Percentiles rank a stretch among this genome's conserved stretches.
Evolutionary conservation across 345 rosid genomes (phyloP).

Genomic region (Balakata baccata): DNA sequence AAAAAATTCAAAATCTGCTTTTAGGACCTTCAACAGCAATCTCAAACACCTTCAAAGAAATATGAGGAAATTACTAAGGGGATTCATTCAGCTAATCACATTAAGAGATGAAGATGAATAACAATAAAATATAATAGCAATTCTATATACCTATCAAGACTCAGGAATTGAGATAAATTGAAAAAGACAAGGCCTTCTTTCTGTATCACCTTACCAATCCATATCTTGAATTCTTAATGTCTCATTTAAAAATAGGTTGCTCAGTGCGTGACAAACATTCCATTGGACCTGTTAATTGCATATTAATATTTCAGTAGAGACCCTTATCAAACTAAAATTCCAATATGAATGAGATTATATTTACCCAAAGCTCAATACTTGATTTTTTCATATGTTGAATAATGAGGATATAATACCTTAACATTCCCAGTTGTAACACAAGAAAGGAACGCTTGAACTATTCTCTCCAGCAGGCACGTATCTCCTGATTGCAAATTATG

Average conservation of each 20-base stretch:
- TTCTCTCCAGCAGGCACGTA: constrained; percentile 58
- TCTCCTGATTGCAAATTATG: constrained; percentile 22
- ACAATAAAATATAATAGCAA: background rate
- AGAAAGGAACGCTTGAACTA: constrained; percentile 89
- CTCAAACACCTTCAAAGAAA: too few relatives aligned
- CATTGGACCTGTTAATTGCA: constrained; percentile 76
- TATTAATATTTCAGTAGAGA: constrained; percentile 18
- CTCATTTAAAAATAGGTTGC: constrained; percentile 77
- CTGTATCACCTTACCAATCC: constrained; percentile 63
- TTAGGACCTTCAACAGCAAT: too few relatives aligned
- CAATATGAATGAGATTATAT: background rate
- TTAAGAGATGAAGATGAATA: background rate
- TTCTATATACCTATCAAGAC: background rate
- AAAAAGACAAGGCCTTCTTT: background rate
- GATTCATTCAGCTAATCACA: background rate
- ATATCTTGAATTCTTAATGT: constrained; percentile 66
- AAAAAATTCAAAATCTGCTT: too few relatives aligned
- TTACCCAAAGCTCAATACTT: background rate
- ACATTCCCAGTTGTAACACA: constrained; percentile 93
- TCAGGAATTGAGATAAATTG: constrained; percentile 7
- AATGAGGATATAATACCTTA: constrained; percentile 50
- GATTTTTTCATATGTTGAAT: background rate
- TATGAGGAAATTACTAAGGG: too few relatives aligned
- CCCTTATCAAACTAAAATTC: constrained; percentile 9
- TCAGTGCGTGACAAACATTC: constrained; percentile 92